These are phyloP conservation scores for Neoarthrinium moseri DNA, from an alignment of 2,329 filamentous ascomycete genomes.

Conservation along the genomic window DNA sequence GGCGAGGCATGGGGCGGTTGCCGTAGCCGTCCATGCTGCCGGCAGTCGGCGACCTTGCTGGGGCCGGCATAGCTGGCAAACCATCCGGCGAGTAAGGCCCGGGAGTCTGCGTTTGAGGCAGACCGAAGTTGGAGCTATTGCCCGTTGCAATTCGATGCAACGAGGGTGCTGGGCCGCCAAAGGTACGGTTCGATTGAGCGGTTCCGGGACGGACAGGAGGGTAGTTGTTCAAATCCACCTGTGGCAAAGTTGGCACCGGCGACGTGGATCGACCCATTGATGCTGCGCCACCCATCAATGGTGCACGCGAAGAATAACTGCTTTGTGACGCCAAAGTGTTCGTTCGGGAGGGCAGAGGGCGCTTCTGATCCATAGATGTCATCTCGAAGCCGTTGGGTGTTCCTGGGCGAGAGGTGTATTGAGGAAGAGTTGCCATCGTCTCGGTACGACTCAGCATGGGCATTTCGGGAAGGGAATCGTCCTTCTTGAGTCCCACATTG, in stretches of 20 bases:
- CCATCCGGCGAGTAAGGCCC: constrained; percentile 22
- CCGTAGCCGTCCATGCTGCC: constrained; percentile 29
- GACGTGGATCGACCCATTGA: constrained; percentile 54
- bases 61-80: constrained; percentile 31
- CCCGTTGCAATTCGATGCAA: constrained; percentile 20
- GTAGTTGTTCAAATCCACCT: constrained; percentile 26
- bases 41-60: constrained; percentile 28
- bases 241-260: constrained; percentile 34
- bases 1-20: constrained; percentile 21
- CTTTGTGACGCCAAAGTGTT: constrained; percentile 55
- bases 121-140: constrained; percentile 17
- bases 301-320: constrained; percentile 64
- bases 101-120: constrained; percentile 18
- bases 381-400: constrained; percentile 55
- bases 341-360: constrained; percentile 43
- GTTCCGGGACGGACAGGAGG: constrained; percentile 34
- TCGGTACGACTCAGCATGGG: constrained; percentile 59
- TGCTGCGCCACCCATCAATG: constrained; percentile 58
- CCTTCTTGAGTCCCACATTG: constrained; percentile 40
- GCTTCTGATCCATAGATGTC: constrained; percentile 50
- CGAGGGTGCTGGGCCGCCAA: constrained; percentile 21
- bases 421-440: constrained; percentile 60
- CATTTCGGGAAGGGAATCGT: constrained; percentile 55
- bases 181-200: constrained; percentile 33
- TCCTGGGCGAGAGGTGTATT: constrained; percentile 59